Percentiles rank a stretch among this genome's conserved stretches.
Evolutionary conservation across 805 yeast species (phyloP).

Genomic region (Nematodospora valgi): DNA sequence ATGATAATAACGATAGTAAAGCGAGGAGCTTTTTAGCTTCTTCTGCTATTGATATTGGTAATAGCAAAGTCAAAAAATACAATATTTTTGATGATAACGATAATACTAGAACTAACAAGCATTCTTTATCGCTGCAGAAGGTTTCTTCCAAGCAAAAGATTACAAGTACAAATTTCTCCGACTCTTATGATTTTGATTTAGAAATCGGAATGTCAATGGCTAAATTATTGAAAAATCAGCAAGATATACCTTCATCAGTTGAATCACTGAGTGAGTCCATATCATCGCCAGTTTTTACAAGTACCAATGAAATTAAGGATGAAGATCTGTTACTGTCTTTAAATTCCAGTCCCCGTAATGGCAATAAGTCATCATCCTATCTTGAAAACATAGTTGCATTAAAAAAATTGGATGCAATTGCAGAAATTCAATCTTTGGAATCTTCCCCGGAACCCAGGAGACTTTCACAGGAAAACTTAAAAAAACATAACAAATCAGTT

Average conservation of each 20-base stretch:
- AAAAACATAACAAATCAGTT: slow-evolving; percentile 5
- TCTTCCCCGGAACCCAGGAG: slow-evolving; percentile 17
- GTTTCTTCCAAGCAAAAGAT: neutral
- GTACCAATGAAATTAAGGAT: slow-evolving; percentile 25
- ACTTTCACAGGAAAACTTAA: slow-evolving; percentile 9
- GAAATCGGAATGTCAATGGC: slow-evolving; percentile 50
- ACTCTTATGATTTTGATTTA: slow-evolving; percentile 26
- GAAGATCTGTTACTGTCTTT: slow-evolving; percentile 38
- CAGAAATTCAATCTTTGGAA: slow-evolving; percentile 29
- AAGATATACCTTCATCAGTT: slow-evolving; percentile 26
- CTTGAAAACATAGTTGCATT: slow-evolving; percentile 3
- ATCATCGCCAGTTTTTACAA: slow-evolving; percentile 35
- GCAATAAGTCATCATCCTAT: neutral
- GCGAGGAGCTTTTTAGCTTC: slow-evolving; percentile 1
- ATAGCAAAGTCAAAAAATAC: slow-evolving; percentile 4
- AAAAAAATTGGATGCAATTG: slow-evolving; percentile 25
- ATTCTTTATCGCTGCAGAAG: neutral
- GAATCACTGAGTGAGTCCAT: slow-evolving; percentile 33
- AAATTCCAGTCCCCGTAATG: slow-evolving; percentile 20
- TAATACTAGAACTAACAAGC: slow-evolving; percentile 3
- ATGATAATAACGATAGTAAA: slow-evolving; percentile 3
- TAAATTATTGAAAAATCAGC: slow-evolving; percentile 22
- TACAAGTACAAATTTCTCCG: slow-evolving; percentile 6
- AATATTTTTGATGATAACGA: slow-evolving; percentile 5
- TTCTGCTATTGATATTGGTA: slow-evolving; percentile 8